Conservation (phyloP, 2,329 filamentous ascomycete species). For the Thermothelomyces thermophilus region DNA sequence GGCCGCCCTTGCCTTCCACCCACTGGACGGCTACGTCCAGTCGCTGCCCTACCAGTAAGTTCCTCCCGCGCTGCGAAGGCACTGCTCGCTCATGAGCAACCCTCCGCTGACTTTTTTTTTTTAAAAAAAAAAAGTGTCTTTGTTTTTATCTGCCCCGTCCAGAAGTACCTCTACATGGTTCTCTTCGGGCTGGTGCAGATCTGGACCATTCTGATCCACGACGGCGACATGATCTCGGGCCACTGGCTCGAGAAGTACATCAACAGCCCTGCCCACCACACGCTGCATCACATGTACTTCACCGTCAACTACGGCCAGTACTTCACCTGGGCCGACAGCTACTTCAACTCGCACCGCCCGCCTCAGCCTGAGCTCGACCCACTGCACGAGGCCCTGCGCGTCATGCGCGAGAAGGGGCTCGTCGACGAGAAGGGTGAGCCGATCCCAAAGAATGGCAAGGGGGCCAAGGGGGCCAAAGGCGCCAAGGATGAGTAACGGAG, state of each 20-base stretch:
- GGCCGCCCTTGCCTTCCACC: constrained; percentile 43
- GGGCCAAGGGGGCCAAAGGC: constrained; percentile 9
- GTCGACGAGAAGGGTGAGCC: constrained; percentile 39
- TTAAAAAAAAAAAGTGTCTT: constrained; percentile 35
- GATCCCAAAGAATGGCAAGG: constrained; percentile 25
- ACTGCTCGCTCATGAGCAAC: background rate
- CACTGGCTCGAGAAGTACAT: constrained; percentile 42
- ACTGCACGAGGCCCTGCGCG: constrained; percentile 38
- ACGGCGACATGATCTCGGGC: constrained; percentile 43
- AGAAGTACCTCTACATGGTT: constrained; percentile 39
- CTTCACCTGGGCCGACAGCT: constrained; percentile 42
- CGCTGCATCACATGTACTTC: constrained; percentile 44
- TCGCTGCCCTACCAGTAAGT: constrained; percentile 41
- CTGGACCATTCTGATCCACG: constrained; percentile 45
- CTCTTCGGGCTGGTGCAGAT: constrained; percentile 41
- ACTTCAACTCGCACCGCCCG: constrained; percentile 39
- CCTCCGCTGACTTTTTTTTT: background rate
- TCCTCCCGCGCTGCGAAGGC: background rate
- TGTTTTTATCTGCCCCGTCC: constrained; percentile 40
- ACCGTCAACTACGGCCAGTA: constrained; percentile 45
- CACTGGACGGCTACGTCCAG: constrained; percentile 40
- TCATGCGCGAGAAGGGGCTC: constrained; percentile 39
- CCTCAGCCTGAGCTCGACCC: constrained; percentile 39
- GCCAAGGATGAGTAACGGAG: constrained; percentile 6
- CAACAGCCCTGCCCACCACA: constrained; percentile 44